Evolutionary conservation across 495 filamentous ascomycete species (phyloP).

Genomic region (Corynascus novoguineensis): DNA sequence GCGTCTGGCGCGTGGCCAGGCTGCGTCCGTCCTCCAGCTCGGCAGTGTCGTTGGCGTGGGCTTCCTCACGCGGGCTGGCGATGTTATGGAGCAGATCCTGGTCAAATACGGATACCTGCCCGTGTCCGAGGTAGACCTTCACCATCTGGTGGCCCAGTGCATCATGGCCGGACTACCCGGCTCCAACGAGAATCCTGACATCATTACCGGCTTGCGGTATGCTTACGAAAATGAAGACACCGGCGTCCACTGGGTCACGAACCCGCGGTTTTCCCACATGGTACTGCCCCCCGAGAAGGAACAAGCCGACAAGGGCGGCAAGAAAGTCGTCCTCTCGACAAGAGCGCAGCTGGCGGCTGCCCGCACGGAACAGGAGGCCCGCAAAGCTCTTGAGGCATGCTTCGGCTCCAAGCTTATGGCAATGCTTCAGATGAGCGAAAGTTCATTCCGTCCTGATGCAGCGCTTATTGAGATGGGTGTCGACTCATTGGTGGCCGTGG

Average conservation of each 20-base stretch:
- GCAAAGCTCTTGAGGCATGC: background rate
- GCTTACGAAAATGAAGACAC: background rate
- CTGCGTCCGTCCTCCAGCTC: slow-evolving; percentile 43
- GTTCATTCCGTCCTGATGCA: background rate
- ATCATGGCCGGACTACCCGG: slow-evolving; percentile 1
- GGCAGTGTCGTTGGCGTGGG: slow-evolving; percentile 44
- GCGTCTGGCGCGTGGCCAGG: slow-evolving; percentile 28
- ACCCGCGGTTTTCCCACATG: background rate
- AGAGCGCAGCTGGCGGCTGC: background rate
- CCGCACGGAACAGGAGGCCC: background rate
- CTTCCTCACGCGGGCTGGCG: slow-evolving; percentile 35
- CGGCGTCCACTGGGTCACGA: background rate
- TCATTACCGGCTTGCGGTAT: background rate
- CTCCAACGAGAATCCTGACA: background rate
- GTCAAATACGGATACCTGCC: slow-evolving; percentile 24
- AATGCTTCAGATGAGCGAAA: slow-evolving; percentile 8
- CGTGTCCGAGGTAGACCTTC: background rate
- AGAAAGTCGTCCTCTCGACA: background rate
- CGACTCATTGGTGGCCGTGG: slow-evolving; percentile 44
- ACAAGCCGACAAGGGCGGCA: background rate
- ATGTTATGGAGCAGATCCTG: slow-evolving; percentile 31
- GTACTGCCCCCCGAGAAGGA: background rate
- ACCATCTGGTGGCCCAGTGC: slow-evolving; percentile 9
- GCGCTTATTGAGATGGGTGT: slow-evolving; percentile 27
- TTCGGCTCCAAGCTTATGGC: slow-evolving; percentile 11